Base-by-base conservation (phyloP, 1,139 yeast genomes). In the Blastobotrys serpentis region DNA sequence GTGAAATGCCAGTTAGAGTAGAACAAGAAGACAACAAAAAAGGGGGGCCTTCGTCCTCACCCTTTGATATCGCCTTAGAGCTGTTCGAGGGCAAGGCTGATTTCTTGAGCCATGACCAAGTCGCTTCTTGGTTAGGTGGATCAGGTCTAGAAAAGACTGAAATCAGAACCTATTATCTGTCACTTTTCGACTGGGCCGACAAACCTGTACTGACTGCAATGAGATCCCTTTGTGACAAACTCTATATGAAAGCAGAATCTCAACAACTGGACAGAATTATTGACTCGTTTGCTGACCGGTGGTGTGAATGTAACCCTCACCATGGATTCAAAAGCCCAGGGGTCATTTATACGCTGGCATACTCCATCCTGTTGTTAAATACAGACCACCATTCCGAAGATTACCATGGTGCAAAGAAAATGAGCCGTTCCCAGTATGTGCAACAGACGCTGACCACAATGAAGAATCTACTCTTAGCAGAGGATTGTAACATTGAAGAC, bases 181-280 rank as follows among this genome's bases (percentile, higher is more conserved):
- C 46, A 5, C 53, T 62, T 7, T 69, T 66, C 47, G 63, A 68
- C 44, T 69, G 66, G 63, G 49, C 56, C 4, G 60, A 60, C 34
- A 47, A 53, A 26, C 52, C 61, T 22, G 57, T 69, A 14, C 50
- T 86, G 51, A 69, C 67, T 3, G 72, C 89, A 1, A 72, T 88
- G 14, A 70, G 92, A 36, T 67, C 67, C 46, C 69, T 88, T 40
- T 86, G 95, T 56, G 74, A 78, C 23, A 78, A 75, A 55, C 64
- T 88, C 22, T 85, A 84, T 63, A 73, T 88, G 59, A 82, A 81
- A 59, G 96, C 95, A 2, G 96, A 88, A 64, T 81, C 94, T 1
- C 94, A 86, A 58, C 87, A 84, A 59, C 78, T 88, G 51, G 96
- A 87, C 66, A 74, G 87, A 42, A 76, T 87, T 18, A 69, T 88